Base-by-base conservation (phyloP, 2,329 filamentous ascomycete genomes). In the Ilyonectria sp. region DNA sequence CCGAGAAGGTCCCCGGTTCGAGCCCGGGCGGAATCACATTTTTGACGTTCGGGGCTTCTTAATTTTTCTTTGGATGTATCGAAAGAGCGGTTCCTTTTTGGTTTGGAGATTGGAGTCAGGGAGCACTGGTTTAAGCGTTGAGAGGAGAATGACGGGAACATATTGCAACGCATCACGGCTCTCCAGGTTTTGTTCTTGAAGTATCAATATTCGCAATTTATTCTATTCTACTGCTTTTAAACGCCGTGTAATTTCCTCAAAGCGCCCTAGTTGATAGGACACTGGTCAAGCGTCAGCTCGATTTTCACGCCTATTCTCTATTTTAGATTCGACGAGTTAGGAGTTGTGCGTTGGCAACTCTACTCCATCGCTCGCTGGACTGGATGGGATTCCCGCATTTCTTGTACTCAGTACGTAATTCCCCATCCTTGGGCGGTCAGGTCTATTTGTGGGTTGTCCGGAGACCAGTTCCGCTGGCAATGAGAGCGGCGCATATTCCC, bases 401-500 rank as follows among this genome's bases (percentile, higher is more conserved):
- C 50, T 35, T 15, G 8, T 11, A 6, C 19, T 37, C 3, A 2
- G 31, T 9, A 17, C 17, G 8, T 52, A 1, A 26, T 31, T 44
- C 11, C 5, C 11, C 37, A 29, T 35, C 6, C 1, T 13, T 17
- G 33, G 29, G 9, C 26, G 33, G 23, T 8, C 4, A 5, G 6
- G 5, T 15, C 35, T 63, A 75, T 43, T 74, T 73, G 52, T 74
- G 72, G 43, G 65, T 74, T 23, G 69, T 79, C 46, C 80, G 74
- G 49, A 82, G 71, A 4, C 75, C 72, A 23, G 73, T 76, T 21
- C 77, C 71, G 35, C 69, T 79, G 1, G 79, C 77, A 10, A 79
- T 61, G 19, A 80, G 65, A 17, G 79, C 76, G 3, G 79, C 75
- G 21, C 73, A 55, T 6, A 81, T 68, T 8, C 86, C 87, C 3